phyloP scores from a whole-genome alignment of 2,329 filamentous ascomycete genomes.

The Fusarium praegraminearum region DNA sequence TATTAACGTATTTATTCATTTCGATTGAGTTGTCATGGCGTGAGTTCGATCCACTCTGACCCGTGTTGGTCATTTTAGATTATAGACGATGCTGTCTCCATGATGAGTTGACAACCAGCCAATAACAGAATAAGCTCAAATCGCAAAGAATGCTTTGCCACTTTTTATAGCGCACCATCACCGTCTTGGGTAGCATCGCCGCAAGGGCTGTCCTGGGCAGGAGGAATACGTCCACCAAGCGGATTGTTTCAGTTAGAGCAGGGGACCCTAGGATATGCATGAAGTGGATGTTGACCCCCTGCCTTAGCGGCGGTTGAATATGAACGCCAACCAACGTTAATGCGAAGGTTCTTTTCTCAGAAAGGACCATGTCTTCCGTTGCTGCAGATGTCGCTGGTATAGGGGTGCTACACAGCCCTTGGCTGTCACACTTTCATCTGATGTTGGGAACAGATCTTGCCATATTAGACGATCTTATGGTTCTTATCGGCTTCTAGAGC shows the following conservation, averaged over 20 bases:
- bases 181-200: constrained; percentile 8
- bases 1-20: constrained; percentile 11
- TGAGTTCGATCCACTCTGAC: constrained; percentile 14
- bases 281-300: neutral
- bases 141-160: neutral
- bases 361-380: neutral
- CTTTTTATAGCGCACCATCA: constrained; percentile 3
- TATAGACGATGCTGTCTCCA: neutral
- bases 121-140: neutral
- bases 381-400: neutral
- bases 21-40: neutral
- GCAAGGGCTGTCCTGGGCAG: neutral
- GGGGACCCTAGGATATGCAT: constrained; percentile 6
- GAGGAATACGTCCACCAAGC: constrained; percentile 9
- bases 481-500: neutral
- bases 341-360: neutral
- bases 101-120: neutral
- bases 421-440: neutral
- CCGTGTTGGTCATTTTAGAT: constrained; percentile 4
- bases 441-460: neutral
- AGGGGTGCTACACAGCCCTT: neutral
- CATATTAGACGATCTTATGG: constrained; percentile 6
- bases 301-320: constrained; percentile 1
- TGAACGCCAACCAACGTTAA: neutral
- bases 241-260: neutral